Evolutionary conservation across 176 grass and related monocot species (phyloP), one percentile per base, ranked within the genome.

Genomic region (Dactylis glomerata): DNA sequence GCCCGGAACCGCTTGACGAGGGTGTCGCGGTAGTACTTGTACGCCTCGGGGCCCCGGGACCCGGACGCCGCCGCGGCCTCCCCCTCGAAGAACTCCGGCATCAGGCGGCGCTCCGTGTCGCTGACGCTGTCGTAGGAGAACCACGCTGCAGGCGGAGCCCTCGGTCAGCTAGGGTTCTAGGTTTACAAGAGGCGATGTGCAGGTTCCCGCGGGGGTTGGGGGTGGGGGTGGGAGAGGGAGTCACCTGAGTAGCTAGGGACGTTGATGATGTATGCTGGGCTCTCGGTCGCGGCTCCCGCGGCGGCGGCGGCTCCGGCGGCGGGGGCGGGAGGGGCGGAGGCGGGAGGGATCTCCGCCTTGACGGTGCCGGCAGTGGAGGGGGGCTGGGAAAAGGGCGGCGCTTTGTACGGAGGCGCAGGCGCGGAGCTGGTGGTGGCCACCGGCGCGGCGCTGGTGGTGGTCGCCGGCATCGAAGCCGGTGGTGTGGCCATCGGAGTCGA

Each of bases 201-300:
- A 1, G 23, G n/a, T 66, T 47, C 30, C 19, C 33, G 52, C 66
- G 36, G 19, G 38, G 13, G 19, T 22, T 23, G 73, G 55, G 4
- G 23, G 20, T 4, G 40, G 50, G 26, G 5, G 5, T 19, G 50
- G 50, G 26, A 50, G 17, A 30, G 42, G 69, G 15, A 10, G 1
- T 85, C 76, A 98, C 96, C 93, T 77, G 96, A 94, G 77, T 92
- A 98, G 72, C 96, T 98, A 49, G 96, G 96, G 19, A 98, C 84
- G 56, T 87, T 87, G 78, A 98, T 89, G 61, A 80, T 90, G 86
- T 84, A 90, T n/a, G 93, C 76, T 2, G 86, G 47, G 9, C 85
- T 71, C 58, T 86, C 78, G 20, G 88, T 20, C 17, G 50, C 61
- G 12, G 74, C 44, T 23, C 42, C 68, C 8, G 80, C 33, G 13